Evolutionary conservation across 208 protist genomes (phyloP), one percentile per base, ranked within the genome.

Genomic region (Novymonas esmeraldas): DNA sequence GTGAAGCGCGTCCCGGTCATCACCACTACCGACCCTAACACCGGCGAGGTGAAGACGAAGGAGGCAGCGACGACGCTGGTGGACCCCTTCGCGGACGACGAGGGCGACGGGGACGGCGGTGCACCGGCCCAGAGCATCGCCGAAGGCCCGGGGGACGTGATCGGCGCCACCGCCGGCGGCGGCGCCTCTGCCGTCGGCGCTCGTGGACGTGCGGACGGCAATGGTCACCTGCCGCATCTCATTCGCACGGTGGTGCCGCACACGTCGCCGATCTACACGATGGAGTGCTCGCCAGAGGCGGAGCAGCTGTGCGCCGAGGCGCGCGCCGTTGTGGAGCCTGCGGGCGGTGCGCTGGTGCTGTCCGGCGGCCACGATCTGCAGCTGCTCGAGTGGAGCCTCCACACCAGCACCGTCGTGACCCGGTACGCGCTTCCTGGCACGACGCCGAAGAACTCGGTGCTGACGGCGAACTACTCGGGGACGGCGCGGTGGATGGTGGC

Each of bases 1-100:
- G 84, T 93, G 49, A 77, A 79, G 66, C 75, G 84, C 3, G 81
- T 73, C 26, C 70, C 70, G 18, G 62, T 82, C 36, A 72, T 88
- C 45, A 46, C 62, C 26, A 73, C 26, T 33, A 73, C 39, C 1
- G 72, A 75, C 33, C 70, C 83, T 3, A 31, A 31, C n/a, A 81
- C 65, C 0, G 80, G 80, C 4, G 62, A 68, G 46, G 26, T 57
- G 22, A 76, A 46, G 38, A 7, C 71, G 31, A 52, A 58, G n/a
- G 75, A 80, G 64, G 60, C 61, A 6, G 46, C 38, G 20, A 39
- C 55, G 31, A 36, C 41, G 16, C 29, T 71, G 20, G 49, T 70
- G 5, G 85, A 92, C 49, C 85, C 85, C 9, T 89, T 92, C 56
- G 65, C 63, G 33, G 52, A 69, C 2, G 63, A 72, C 1, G 76